These are phyloP conservation scores for Reticulascus tulasneorum DNA, from an alignment of 2,329 filamentous ascomycete species.

Conservation along the genomic window DNA sequence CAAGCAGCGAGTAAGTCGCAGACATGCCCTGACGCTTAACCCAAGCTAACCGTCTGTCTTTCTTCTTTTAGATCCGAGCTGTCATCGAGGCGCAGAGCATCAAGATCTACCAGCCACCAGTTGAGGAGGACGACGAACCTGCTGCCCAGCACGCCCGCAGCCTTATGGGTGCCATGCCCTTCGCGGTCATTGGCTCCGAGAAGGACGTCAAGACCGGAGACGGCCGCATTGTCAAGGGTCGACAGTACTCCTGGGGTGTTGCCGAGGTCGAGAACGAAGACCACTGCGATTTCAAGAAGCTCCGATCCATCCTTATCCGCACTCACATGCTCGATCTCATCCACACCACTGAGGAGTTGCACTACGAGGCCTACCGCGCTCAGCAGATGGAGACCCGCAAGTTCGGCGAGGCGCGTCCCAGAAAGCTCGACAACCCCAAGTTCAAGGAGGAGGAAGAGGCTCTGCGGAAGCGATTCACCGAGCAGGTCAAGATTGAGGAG, in stretches of 20 bases:
- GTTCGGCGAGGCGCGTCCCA: slow-evolving; percentile 93
- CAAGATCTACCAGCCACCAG: slow-evolving; percentile 97
- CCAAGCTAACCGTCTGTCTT: not conserved
- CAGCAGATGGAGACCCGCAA: slow-evolving; percentile 99
- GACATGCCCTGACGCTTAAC: slow-evolving; percentile 3
- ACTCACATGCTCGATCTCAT: slow-evolving; percentile 99
- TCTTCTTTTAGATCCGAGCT: slow-evolving; percentile 67
- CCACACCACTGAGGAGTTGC: slow-evolving; percentile 97
- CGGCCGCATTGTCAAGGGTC: slow-evolving; percentile 95
- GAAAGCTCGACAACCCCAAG: slow-evolving; percentile 99
- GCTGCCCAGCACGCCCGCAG: slow-evolving; percentile 92
- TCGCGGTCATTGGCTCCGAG: slow-evolving; percentile 97
- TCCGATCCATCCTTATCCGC: slow-evolving; percentile 96
- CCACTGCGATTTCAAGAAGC: slow-evolving; percentile 99
- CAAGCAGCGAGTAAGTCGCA: slow-evolving; percentile 78
- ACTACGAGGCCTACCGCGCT: slow-evolving; percentile 98
- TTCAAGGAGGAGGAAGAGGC: slow-evolving; percentile 99
- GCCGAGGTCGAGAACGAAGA: slow-evolving; percentile 99
- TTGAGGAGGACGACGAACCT: slow-evolving; percentile 97
- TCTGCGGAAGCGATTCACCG: slow-evolving; percentile 96
- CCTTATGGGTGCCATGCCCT: slow-evolving; percentile 95
- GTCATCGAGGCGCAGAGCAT: slow-evolving; percentile 98
- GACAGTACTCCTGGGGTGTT: slow-evolving; percentile 98
- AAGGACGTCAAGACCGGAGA: slow-evolving; percentile 98
- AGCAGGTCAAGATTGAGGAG: slow-evolving; percentile 99